Base-by-base conservation (phyloP, 257 asterid genomes). In the Ophiorrhiza pumila region DNA sequence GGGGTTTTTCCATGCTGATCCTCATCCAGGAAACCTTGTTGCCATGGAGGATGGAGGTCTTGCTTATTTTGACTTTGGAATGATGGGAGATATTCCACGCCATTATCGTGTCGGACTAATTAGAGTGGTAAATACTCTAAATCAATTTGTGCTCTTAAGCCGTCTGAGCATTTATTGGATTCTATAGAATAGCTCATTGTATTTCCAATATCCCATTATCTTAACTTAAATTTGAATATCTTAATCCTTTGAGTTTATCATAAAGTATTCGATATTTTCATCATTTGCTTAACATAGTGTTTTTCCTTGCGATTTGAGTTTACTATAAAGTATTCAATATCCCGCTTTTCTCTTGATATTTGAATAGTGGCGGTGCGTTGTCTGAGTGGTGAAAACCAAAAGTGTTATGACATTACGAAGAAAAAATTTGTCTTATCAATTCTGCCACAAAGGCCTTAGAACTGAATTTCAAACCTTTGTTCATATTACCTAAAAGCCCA, bases 1-100 rank as follows among this genome's bases (percentile, higher is more conserved):
- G 76, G 99, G 99, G 4, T 94, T 90, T 85, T 94, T 94, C 81
- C 99, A 94, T 72, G 99, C 99, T 49, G 99, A 94, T 81, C 99
- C 99, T 77, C 99, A 94, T 75, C 99, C 98, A 69, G 99, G 99
- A 77, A 94, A 94, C 80, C 97, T 94, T 68, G 97, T 91, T 56
- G 97, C 97, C 56, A 88, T 94, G 59, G 80, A 73, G 79, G 95
- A 86, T 64, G 99, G 97, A 60, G 83, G 89, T 78, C 97, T 94
- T 84, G 99, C 97, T 79, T 94, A 94, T 81, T 94, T 94, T 81
- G 99, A 94, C 85, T 94, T 91, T 49, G 99, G 99, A 71, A 94
- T 94, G 99, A 94, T 91, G 99, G 99, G 99, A 58, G 87, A 94
- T 83, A 90, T 94, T 80, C 99, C 99, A 31, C 91, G 93, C 69